These are phyloP conservation scores for Plasmodium billcollinsi DNA, from an alignment of 169 alveolate species.

Conservation along the genomic window DNA sequence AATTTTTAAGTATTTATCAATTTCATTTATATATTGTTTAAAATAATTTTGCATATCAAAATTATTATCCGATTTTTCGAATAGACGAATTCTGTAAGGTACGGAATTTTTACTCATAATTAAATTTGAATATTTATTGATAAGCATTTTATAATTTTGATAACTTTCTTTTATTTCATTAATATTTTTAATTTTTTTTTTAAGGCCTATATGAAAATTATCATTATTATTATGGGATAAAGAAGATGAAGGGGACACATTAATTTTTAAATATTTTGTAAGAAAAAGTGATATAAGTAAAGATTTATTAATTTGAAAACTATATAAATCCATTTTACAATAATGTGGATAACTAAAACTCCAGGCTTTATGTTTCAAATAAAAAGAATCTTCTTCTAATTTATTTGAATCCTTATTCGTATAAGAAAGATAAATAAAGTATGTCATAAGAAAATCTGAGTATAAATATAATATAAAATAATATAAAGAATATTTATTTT, in stretches of 20 bases:
- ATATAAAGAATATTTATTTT: constrained; percentile 37
- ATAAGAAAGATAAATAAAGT: constrained; percentile 48
- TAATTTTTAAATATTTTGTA: constrained; percentile 39
- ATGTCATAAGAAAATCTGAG: constrained; percentile 64
- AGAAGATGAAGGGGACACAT: neutral
- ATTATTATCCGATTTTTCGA: constrained; percentile 15
- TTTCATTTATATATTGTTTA: constrained; percentile 36
- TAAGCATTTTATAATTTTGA: constrained; percentile 7
- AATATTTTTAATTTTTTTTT: constrained; percentile 53
- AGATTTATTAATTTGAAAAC: constrained; percentile 59
- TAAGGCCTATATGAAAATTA: constrained; percentile 25
- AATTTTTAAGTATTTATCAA: constrained; percentile 23
- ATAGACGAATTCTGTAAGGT: constrained; percentile 31
- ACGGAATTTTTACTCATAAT: constrained; percentile 20
- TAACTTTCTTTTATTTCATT: constrained; percentile 43
- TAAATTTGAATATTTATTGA: constrained; percentile 21
- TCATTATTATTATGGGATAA: constrained; percentile 8
- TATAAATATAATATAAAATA: constrained; percentile 52
- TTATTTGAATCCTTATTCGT: constrained; percentile 45
- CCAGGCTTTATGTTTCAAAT: constrained; percentile 54
- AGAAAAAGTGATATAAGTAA: constrained; percentile 25
- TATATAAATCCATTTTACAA: constrained; percentile 44
- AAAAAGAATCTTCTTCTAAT: constrained; percentile 31
- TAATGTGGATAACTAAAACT: constrained; percentile 38
- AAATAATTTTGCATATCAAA: constrained; percentile 31